phyloP scores from a whole-genome alignment of 2,329 filamentous ascomycete species.

The Huntiella bhutanensis region DNA sequence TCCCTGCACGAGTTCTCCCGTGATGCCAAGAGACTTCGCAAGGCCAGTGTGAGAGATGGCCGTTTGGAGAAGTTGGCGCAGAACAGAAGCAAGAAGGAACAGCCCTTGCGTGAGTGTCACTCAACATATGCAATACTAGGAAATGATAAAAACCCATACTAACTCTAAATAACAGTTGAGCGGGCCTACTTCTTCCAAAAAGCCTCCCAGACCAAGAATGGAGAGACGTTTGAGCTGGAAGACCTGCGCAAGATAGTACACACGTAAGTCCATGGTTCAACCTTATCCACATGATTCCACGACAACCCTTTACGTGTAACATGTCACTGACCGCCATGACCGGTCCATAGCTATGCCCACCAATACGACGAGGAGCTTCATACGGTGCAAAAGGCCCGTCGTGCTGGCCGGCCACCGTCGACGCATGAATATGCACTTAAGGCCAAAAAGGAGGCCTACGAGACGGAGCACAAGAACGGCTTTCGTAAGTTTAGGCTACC shows the following conservation, averaged over 20 bases:
- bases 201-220: slow-evolving; percentile 22
- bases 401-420: slow-evolving; percentile 61
- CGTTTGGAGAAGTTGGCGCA: slow-evolving; percentile 55
- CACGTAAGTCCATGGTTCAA: slow-evolving; percentile 25
- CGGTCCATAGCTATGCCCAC: slow-evolving; percentile 35
- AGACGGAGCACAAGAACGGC: slow-evolving; percentile 64
- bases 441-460: slow-evolving; percentile 48
- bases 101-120: slow-evolving; percentile 45
- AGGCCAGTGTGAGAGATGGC: slow-evolving; percentile 64
- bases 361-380: slow-evolving; percentile 55
- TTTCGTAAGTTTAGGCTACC: slow-evolving; percentile 40
- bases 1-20: slow-evolving; percentile 75
- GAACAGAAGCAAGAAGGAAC: slow-evolving; percentile 54
- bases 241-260: slow-evolving; percentile 43
- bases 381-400: slow-evolving; percentile 45
- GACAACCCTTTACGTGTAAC: slow-evolving; percentile 14
- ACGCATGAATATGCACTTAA: slow-evolving; percentile 60
- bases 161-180: slow-evolving; percentile 16
- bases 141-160: neutral
- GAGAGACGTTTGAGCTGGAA: slow-evolving; percentile 30
- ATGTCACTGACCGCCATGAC: slow-evolving; percentile 6
- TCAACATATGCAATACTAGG: neutral
- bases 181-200: slow-evolving; percentile 48
- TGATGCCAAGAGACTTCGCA: slow-evolving; percentile 63
- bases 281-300: neutral